Conservation (phyloP, 306 rosid species). For the Cicer pinnatifidum region DNA sequence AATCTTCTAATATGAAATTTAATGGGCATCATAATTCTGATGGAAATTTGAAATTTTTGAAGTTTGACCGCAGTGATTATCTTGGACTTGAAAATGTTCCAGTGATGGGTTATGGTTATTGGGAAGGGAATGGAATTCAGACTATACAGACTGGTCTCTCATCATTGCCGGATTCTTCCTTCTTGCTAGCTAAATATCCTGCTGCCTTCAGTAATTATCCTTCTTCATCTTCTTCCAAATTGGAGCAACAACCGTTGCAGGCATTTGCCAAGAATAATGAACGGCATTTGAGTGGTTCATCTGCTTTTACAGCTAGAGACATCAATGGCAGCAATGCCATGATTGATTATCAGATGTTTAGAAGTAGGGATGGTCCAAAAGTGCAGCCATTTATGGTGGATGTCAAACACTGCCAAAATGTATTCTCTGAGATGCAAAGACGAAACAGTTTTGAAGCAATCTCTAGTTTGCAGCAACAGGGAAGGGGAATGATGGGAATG, state of each 20-base stretch:
- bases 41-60: conserved; percentile 58
- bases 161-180: conserved; percentile 75
- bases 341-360: conserved; percentile 69
- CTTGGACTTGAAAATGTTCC: conserved; percentile 71
- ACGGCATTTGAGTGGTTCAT: conserved; percentile 54
- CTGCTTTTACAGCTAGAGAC: conserved; percentile 63
- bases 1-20: conserved; percentile 54
- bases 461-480: conserved; percentile 76
- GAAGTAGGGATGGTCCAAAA: conserved; percentile 62
- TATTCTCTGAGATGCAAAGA: conserved; percentile 69
- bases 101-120: conserved; percentile 58
- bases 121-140: conserved; percentile 82
- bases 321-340: conserved; percentile 57
- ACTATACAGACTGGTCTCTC: conserved; percentile 61
- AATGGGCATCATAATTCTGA: conserved; percentile 56
- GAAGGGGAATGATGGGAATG: conserved; percentile 75
- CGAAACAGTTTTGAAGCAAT: conserved; percentile 70
- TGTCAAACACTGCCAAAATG: conserved; percentile 63
- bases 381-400: conserved; percentile 77
- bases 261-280: conserved; percentile 56
- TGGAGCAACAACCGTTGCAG: conserved; percentile 69
- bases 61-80: conserved; percentile 56
- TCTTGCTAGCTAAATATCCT: conserved; percentile 85
- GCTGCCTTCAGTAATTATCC: conserved; percentile 74
- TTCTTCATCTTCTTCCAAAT: conserved; percentile 52